Evolutionary conservation across 2,329 filamentous ascomycete genomes (phyloP).

Genomic region (Fusarium sp.): DNA sequence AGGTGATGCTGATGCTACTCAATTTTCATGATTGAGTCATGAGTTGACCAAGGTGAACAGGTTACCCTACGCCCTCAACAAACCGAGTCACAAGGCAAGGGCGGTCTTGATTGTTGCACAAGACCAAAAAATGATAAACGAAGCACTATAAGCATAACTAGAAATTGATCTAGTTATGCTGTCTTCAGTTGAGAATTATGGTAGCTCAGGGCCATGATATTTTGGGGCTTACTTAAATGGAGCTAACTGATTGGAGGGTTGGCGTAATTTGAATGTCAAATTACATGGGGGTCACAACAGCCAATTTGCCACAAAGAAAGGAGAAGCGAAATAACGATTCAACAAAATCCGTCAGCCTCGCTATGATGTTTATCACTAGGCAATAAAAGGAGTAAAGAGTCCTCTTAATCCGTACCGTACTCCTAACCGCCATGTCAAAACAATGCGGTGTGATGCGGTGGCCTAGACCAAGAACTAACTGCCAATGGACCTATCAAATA

Average conservation of each 20-base stretch:
- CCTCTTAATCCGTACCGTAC: too few species aligned
- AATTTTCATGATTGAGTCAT: accelerated
- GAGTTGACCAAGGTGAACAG: background rate
- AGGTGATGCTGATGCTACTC: too few species aligned
- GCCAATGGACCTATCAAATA: background rate
- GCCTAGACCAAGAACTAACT: background rate
- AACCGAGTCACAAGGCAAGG: background rate
- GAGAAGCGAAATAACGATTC: conserved; percentile 19
- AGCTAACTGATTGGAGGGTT: background rate
- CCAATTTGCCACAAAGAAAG: conserved; percentile 16
- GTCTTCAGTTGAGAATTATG: background rate
- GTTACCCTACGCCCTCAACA: background rate
- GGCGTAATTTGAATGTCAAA: background rate
- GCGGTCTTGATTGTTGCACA: background rate
- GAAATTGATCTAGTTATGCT: background rate
- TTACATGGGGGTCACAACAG: background rate
- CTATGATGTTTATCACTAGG: too few species aligned
- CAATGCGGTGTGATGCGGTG: background rate
- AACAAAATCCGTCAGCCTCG: background rate
- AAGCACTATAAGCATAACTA: background rate
- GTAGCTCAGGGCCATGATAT: background rate
- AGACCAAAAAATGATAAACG: background rate
- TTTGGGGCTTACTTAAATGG: background rate
- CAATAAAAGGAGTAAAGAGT: too few species aligned
- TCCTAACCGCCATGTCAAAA: too few species aligned